Conservation (phyloP, 768 basidiomycete species). For the Boletus patriciae region DNA sequence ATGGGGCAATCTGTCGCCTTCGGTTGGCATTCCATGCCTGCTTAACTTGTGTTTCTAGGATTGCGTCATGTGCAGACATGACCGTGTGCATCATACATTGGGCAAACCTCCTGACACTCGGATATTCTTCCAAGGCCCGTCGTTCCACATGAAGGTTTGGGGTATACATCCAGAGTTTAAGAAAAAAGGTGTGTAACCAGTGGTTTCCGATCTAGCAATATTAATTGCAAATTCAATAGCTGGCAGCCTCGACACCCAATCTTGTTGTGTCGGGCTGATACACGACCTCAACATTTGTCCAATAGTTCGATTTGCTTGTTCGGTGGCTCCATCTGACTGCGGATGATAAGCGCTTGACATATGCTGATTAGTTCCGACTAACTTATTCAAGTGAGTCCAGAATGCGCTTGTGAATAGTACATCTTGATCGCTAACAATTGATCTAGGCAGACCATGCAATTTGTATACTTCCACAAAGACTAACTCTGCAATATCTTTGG, state of each 20-base stretch:
- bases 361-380: too few relatives aligned
- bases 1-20: background rate
- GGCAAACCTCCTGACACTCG: conserved; percentile 32
- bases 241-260: conserved; percentile 15
- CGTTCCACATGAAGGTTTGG: conserved; percentile 19
- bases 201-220: conserved; percentile 10
- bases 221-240: conserved; percentile 29
- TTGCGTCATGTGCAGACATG: conserved; percentile 34
- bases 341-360: too few relatives aligned
- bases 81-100: conserved; percentile 29
- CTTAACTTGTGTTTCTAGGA: conserved; percentile 33
- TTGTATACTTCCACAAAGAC: too few relatives aligned
- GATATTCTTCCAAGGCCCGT: conserved; percentile 11
- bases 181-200: conserved; percentile 22
- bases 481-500: too few relatives aligned
- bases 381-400: too few relatives aligned
- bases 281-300: background rate
- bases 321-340: too few relatives aligned
- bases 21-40: conserved; percentile 34
- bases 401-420: too few relatives aligned
- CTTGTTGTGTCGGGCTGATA: background rate
- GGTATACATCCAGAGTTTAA: conserved; percentile 10
- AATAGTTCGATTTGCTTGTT: too few relatives aligned
- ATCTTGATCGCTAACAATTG: too few relatives aligned
- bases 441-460: too few relatives aligned